These are phyloP conservation scores for Carex littledalei DNA, from an alignment of 176 grass and related monocot genomes.

Conservation along the genomic window DNA sequence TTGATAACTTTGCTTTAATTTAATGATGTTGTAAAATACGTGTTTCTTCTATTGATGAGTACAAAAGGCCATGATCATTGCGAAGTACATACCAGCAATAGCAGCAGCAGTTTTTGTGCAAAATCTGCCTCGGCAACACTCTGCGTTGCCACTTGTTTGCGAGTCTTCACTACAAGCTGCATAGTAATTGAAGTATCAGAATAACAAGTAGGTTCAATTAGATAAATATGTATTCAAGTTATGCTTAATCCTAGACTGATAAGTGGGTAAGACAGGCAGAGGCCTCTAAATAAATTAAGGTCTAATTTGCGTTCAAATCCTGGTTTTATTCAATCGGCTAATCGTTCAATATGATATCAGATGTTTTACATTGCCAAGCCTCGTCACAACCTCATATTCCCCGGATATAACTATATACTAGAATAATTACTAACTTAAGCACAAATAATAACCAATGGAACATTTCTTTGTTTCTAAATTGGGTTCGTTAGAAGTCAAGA, in stretches of 20 bases:
- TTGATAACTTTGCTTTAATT: background rate
- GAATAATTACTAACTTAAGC: background rate
- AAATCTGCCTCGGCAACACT: conserved; percentile 60
- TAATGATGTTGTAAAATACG: background rate
- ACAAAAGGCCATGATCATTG: background rate
- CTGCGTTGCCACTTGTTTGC: conserved; percentile 14
- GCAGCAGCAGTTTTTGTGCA: conserved; percentile 56
- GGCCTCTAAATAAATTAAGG: background rate
- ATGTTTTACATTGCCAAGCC: background rate
- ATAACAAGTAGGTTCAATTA: background rate
- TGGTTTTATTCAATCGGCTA: background rate
- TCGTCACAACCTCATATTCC: background rate
- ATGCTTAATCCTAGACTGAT: background rate
- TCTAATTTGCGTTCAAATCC: background rate
- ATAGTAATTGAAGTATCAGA: background rate
- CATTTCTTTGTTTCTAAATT: background rate
- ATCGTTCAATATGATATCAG: background rate
- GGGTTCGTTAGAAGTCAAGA: background rate
- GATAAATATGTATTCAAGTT: background rate
- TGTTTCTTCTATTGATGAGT: background rate
- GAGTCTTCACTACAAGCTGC: conserved; percentile 44
- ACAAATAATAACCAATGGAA: background rate
- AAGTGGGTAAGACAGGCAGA: background rate
- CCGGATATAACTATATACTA: background rate
- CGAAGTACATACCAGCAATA: conserved; percentile 47